Base-by-base conservation (phyloP, 2,329 filamentous ascomycete species). In the Sporothrix protearum region DNA sequence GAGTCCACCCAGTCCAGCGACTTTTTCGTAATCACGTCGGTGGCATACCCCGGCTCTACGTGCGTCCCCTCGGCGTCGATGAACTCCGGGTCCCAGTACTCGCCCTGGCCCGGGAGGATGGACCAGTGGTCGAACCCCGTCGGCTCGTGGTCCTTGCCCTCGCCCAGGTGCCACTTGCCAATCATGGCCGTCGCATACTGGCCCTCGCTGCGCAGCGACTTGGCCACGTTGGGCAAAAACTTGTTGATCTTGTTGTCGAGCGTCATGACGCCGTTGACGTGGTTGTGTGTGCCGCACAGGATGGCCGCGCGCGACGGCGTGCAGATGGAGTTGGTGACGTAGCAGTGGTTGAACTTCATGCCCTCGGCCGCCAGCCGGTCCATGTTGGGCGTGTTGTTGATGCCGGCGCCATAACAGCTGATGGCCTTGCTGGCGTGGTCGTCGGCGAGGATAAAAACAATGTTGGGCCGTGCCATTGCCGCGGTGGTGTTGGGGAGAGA, bases 381-480 rank as follows among this genome's bases (percentile, higher is more conserved):
- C 25, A 87, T 78, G 73, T 86, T 83, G 7, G 85, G 84, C 0
- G 85, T 86, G 68, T 80, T 71, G 75, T 86, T 86, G 75, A 87
- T 85, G 4, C 82, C 83, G 1, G 83, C 83, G 2, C 84, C 84
- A 53, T 86, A 86, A 72, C 79, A 80, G 22, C 78, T 80, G 64
- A 85, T 85, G 19, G 83, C 78, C 74, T 86, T 86, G 57, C 82
- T 78, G 8, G 85, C 85, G 78, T 86, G 84, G 77, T 86, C 85
- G 76, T 86, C 84, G 0, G 84, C 85, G 83, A 86, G 85, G 76
- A 86, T 85, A 77, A 86, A 86, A 70, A 86, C 72, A 71, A 84
- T 82, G 72, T 83, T 61, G 2, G 55, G 55, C 33, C 8, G 33
- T 8, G 33, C 8, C 33, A 36, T 36, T 3, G 33, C 8, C 4